These are phyloP conservation scores for Hyphodiscus sp. DNA, from an alignment of 2,329 filamentous ascomycete species.

Conservation along the genomic window DNA sequence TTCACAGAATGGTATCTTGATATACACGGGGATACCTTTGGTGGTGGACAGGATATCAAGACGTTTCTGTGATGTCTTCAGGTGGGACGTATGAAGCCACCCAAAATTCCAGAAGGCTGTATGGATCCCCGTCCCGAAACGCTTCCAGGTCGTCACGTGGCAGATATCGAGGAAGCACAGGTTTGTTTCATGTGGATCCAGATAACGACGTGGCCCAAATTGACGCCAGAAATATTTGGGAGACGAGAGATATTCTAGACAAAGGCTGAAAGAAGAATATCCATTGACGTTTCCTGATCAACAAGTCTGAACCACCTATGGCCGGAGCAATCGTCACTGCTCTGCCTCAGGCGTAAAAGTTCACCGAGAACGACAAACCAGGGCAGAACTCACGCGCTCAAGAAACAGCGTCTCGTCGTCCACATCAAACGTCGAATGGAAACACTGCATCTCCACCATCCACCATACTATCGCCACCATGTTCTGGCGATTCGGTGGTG, in stretches of 20 bases:
- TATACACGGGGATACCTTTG: no score
- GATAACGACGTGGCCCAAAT: neutral
- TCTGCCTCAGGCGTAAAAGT: neutral
- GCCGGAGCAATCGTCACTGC: neutral
- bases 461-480: conserved; percentile 41
- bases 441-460: neutral
- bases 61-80: neutral
- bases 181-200: neutral
- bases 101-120: no score
- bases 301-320: neutral
- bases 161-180: neutral
- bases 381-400: neutral
- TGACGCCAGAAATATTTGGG: neutral
- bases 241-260: neutral
- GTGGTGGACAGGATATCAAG: neutral
- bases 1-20: neutral
- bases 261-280: neutral
- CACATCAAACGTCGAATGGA: neutral
- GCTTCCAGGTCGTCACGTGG: neutral
- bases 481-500: conserved; percentile 98
- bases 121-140: no score
- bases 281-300: no score
- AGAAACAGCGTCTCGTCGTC: neutral
- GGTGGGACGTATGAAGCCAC: no score
- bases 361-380: no score